phyloP scores from a whole-genome alignment of 345 rosid genomes.

The Dimocarpus longan region DNA sequence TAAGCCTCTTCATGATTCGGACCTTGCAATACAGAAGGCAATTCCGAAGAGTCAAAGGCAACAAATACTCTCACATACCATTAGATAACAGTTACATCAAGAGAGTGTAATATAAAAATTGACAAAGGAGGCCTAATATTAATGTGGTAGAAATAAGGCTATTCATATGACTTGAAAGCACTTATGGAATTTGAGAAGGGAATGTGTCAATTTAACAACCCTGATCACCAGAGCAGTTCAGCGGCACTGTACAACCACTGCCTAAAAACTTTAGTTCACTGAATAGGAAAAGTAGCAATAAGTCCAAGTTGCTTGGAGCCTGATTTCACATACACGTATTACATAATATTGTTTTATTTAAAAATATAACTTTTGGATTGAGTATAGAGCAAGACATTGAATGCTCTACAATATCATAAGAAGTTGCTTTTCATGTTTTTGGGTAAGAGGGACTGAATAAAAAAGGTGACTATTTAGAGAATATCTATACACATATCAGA shows the following conservation, averaged over 20 bases:
- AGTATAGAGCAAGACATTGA: not conserved
- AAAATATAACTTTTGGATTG: not conserved
- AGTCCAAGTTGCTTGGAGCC: constrained; percentile 10
- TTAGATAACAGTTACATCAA: not conserved
- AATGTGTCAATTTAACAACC: not conserved
- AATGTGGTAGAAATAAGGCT: not conserved
- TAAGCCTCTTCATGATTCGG: constrained; percentile 74
- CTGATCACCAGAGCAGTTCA: not conserved
- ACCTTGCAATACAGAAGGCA: constrained; percentile 48
- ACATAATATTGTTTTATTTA: not conserved
- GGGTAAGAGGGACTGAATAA: not conserved
- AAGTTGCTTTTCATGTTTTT: not conserved
- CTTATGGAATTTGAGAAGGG: not conserved
- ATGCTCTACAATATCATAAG: constrained; percentile 3
- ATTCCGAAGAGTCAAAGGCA: constrained; percentile 11
- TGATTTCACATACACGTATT: not conserved
- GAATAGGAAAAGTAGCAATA: not conserved
- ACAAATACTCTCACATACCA: not conserved
- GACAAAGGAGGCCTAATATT: not conserved
- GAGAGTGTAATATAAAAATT: not conserved
- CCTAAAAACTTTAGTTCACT: not conserved
- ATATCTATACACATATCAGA: not conserved
- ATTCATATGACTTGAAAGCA: not conserved
- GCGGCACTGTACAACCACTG: not conserved
- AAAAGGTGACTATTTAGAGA: not conserved